A percentile compares a stretch with the other conserved stretches of the same genome.
phyloP scores from a whole-genome alignment of 2,329 filamentous ascomycete species.

The Trichoderma aggressivum region DNA sequence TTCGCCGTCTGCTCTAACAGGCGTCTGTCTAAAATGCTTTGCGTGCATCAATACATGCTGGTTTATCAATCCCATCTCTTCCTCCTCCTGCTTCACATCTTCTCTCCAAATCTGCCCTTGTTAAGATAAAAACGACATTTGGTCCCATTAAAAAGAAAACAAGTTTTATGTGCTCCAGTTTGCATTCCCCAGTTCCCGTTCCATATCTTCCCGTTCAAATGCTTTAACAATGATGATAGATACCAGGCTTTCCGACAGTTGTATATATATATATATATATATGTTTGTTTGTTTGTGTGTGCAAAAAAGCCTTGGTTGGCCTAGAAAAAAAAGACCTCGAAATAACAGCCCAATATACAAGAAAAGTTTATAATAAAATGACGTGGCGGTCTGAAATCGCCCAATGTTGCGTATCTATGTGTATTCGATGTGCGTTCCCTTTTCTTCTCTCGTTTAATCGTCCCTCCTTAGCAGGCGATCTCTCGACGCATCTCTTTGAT shows the following conservation, averaged over 20 bases:
- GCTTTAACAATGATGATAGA: neutral
- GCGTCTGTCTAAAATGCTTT: constrained; percentile 5
- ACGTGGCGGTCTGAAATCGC: too few species aligned
- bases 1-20: neutral
- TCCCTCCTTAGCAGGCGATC: neutral
- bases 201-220: neutral
- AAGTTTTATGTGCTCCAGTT: neutral
- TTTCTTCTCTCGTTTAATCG: neutral
- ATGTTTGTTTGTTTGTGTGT: neutral
- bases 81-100: neutral
- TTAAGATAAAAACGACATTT: neutral
- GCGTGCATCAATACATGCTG: neutral
- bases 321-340: neutral
- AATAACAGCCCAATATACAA: neutral
- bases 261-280: neutral
- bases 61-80: neutral
- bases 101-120: neutral
- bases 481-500: constrained; percentile 10
- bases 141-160: neutral
- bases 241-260: neutral
- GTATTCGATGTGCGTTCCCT: neutral
- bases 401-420: neutral
- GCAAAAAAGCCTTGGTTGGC: neutral
- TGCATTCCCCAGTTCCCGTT: neutral
- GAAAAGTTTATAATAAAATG: neutral